Conservation (phyloP, 345 rosid genomes). For the Diplotaxis tenuifolia region DNA sequence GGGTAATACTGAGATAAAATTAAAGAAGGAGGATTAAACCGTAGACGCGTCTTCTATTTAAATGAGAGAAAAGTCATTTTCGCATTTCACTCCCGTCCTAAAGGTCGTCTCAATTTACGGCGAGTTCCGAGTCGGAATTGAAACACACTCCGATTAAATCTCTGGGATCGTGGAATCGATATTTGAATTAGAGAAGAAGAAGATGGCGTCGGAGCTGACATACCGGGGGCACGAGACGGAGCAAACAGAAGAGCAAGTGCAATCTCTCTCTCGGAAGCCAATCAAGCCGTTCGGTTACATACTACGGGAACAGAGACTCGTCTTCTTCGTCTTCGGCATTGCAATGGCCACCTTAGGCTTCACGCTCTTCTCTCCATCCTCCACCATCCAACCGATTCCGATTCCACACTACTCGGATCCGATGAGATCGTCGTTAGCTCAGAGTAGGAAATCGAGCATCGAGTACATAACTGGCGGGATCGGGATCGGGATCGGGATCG, state of each 20-base stretch:
- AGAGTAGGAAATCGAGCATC: conserved; percentile 31
- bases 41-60: too few species aligned
- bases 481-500: conserved; percentile 35
- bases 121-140: too few species aligned
- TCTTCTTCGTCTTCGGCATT: conserved; percentile 83
- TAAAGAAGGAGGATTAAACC: too few species aligned
- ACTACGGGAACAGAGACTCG: conserved; percentile 86
- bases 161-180: too few species aligned
- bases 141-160: too few species aligned
- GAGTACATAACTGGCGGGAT: conserved; percentile 35
- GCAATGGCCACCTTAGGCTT: conserved; percentile 74
- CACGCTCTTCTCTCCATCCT: conserved; percentile 47
- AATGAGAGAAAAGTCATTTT: too few species aligned
- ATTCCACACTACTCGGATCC: conserved; percentile 10
- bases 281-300: conserved; percentile 72
- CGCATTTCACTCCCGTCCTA: too few species aligned
- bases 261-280: conserved; percentile 67
- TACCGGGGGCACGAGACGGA: conserved; percentile 71
- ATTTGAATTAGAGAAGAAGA: too few species aligned
- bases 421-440: conserved; percentile 13
- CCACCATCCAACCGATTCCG: conserved; percentile 8
- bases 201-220: conserved; percentile 79
- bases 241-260: conserved; percentile 46
- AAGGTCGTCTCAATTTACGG: too few species aligned
- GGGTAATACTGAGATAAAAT: too few species aligned